Evolutionary conservation across 345 rosid species (phyloP).

Genomic region (Eutrema heterophyllum): DNA sequence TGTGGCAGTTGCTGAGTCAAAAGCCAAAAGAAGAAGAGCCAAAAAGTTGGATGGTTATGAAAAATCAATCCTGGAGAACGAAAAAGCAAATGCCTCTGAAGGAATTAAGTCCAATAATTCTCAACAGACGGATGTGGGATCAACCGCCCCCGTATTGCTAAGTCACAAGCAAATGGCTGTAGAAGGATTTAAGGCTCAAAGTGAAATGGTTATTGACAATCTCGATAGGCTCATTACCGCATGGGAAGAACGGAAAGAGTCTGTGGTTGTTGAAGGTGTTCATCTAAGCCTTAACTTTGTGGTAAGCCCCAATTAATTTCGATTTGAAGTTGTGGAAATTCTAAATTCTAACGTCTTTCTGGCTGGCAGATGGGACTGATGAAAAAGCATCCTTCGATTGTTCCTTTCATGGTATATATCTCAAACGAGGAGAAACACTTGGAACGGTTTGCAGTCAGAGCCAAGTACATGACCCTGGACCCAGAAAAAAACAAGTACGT

Average conservation of each 20-base stretch:
- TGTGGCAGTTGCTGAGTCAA: slow-evolving; percentile 90
- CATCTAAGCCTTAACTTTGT: slow-evolving; percentile 98
- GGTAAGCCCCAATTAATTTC: slow-evolving; percentile 40
- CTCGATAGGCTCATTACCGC: slow-evolving; percentile 94
- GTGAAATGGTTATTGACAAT: slow-evolving; percentile 99
- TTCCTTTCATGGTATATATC: slow-evolving; percentile 96
- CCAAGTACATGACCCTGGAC: slow-evolving; percentile 98
- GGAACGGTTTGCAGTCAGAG: slow-evolving; percentile 98
- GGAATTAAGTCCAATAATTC: not conserved
- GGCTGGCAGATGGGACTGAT: slow-evolving; percentile 89
- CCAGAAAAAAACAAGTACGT: slow-evolving; percentile 96
- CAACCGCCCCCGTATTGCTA: slow-evolving; percentile 37
- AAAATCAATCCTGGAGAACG: slow-evolving; percentile 44
- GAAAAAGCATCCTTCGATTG: slow-evolving; percentile 97
- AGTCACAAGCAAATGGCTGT: slow-evolving; percentile 91
- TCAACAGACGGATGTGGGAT: slow-evolving; percentile 35
- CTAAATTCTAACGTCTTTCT: not conserved
- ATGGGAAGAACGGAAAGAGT: slow-evolving; percentile 97
- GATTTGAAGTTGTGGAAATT: not conserved
- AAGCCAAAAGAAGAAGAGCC: slow-evolving; percentile 66
- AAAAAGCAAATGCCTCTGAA: slow-evolving; percentile 34
- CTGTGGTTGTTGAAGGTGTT: slow-evolving; percentile 98
- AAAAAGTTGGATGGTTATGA: slow-evolving; percentile 50
- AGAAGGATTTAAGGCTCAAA: slow-evolving; percentile 97
- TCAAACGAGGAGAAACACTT: slow-evolving; percentile 94